Conservation (phyloP, 176 grass and related monocot species). For the barley (Hordeum vulgare) region DNA sequence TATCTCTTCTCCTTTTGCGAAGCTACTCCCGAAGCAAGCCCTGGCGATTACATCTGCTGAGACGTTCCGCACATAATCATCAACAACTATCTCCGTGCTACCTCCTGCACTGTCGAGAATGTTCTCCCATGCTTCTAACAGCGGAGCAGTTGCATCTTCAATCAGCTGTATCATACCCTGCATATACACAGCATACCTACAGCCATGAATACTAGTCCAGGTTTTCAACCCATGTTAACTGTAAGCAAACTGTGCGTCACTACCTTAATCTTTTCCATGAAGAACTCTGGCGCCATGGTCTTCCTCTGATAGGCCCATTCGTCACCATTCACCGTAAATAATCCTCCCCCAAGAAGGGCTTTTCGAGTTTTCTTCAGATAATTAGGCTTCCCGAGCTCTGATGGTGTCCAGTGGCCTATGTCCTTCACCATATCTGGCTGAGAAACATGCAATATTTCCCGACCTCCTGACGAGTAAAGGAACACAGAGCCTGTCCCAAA, state of each 20-base stretch:
- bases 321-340: conserved; percentile 45
- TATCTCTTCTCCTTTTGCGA: conserved; percentile 60
- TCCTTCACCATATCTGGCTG: conserved; percentile 60
- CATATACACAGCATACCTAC: background rate
- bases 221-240: background rate
- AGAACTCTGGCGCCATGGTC: conserved; percentile 59
- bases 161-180: conserved; percentile 61
- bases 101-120: conserved; percentile 29
- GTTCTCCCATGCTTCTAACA: conserved; percentile 51
- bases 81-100: conserved; percentile 52
- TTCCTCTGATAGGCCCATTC: conserved; percentile 74
- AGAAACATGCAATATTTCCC: conserved; percentile 51
- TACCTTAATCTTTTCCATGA: conserved; percentile 90
- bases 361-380: conserved; percentile 53
- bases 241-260: background rate
- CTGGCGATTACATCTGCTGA: conserved; percentile 67
- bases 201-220: background rate
- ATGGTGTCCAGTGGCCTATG: conserved; percentile 40
- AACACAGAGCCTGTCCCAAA: conserved; percentile 45
- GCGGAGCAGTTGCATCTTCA: conserved; percentile 32
- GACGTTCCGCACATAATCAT: conserved; percentile 52
- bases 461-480: conserved; percentile 52
- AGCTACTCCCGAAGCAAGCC: conserved; percentile 74
- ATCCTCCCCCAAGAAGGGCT: conserved; percentile 53
- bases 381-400: conserved; percentile 51